These are phyloP conservation scores for Lactarius vividus DNA, from an alignment of 768 basidiomycete species.

Conservation along the genomic window DNA sequence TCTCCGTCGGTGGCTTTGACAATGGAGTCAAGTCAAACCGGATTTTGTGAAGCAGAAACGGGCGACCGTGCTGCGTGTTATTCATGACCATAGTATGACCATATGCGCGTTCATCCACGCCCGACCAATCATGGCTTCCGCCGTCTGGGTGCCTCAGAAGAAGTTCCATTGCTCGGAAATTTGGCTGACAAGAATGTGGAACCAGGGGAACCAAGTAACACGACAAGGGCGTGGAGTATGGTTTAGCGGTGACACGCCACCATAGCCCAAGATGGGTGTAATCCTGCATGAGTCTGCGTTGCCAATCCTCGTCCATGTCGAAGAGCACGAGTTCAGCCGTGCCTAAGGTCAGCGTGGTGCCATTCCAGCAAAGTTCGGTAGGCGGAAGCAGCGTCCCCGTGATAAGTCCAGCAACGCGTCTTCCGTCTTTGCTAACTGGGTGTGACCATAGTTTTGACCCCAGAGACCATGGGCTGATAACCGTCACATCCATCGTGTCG, in stretches of 20 bases:
- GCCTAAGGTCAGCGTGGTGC: constrained; percentile 37
- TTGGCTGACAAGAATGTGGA: constrained; percentile 43
- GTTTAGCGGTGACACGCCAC: constrained; percentile 60
- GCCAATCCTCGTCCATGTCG: constrained; percentile 45
- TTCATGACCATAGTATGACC: constrained; percentile 55
- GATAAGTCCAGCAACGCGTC: constrained; percentile 56
- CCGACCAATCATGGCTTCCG: constrained; percentile 49
- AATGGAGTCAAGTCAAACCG: constrained; percentile 65
- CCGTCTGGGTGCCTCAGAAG: constrained; percentile 52
- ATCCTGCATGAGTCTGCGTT: constrained; percentile 54
- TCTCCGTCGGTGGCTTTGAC: constrained; percentile 52
- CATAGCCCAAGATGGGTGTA: constrained; percentile 63
- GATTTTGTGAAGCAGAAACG: constrained; percentile 54
- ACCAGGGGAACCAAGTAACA: constrained; percentile 67
- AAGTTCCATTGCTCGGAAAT: constrained; percentile 54
- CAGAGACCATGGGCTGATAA: constrained; percentile 66
- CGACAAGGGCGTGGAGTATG: constrained; percentile 49
- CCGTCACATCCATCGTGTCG: constrained; percentile 53
- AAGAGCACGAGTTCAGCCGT: constrained; percentile 40
- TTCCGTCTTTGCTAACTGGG: constrained; percentile 50
- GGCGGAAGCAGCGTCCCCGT: constrained; percentile 58
- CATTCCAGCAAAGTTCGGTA: constrained; percentile 43
- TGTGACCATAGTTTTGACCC: constrained; percentile 62
- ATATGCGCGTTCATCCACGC: constrained; percentile 48
- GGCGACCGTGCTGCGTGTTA: constrained; percentile 52